Conservation (phyloP, 2,329 filamentous ascomycete species). For the Shiraia bambusicola region DNA sequence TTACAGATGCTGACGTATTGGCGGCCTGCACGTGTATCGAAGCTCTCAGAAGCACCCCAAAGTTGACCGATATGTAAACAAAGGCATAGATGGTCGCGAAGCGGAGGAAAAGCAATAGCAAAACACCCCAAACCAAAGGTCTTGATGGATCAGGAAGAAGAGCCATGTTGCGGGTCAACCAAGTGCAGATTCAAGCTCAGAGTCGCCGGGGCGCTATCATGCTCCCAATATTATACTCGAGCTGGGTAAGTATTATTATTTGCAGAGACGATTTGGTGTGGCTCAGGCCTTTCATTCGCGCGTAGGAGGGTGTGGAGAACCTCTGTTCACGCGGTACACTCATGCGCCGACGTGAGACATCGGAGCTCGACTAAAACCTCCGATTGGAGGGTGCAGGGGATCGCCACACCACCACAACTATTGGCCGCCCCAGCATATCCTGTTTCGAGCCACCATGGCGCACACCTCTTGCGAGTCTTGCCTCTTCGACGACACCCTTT, state of each 20-base stretch:
- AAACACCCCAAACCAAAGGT: background rate
- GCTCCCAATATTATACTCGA: conserved; percentile 4
- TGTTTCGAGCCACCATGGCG: background rate
- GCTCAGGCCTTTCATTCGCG: background rate
- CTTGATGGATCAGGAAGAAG: background rate
- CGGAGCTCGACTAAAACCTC: background rate
- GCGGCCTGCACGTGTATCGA: background rate
- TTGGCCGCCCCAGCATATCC: background rate
- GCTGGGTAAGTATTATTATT: background rate
- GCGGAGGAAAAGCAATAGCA: background rate
- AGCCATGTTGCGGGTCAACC: background rate
- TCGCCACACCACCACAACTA: conserved; percentile 4
- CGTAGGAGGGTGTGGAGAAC: conserved; percentile 1
- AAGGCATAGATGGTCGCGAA: background rate
- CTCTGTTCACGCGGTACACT: conserved; percentile 7
- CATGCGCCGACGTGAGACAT: conserved; percentile 3
- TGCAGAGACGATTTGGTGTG: conserved; percentile 1
- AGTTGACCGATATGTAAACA: background rate
- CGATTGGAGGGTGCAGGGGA: conserved; percentile 4
- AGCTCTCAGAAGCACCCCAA: background rate
- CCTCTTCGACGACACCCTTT: too few species aligned
- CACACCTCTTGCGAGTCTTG: too few species aligned
- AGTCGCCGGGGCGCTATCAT: background rate
- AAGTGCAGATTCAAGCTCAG: background rate
- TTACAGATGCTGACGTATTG: background rate